These are phyloP conservation scores for Phytophthora pini DNA, from an alignment of 352 stramenopile genomes.

Conservation along the genomic window DNA sequence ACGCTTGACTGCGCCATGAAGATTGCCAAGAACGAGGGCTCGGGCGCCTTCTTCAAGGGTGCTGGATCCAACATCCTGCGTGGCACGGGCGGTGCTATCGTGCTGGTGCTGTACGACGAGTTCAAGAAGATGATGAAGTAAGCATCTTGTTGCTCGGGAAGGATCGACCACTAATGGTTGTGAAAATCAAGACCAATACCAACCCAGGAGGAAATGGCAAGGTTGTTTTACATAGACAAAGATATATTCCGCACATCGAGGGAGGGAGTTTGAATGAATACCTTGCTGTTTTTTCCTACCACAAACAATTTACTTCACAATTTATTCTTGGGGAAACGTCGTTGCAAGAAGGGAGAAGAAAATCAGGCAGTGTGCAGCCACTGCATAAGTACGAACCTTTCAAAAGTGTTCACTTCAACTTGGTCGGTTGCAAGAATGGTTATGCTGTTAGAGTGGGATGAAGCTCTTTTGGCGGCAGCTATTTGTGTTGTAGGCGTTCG, in stretches of 20 bases:
- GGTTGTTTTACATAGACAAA: slow-evolving; percentile 59
- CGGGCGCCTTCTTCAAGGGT: slow-evolving; percentile 98
- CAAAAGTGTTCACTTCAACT: slow-evolving; percentile 37
- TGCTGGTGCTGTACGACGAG: slow-evolving; percentile 99
- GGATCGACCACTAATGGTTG: slow-evolving; percentile 14
- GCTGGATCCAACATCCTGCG: slow-evolving; percentile 98
- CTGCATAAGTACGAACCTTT: slow-evolving; percentile 12
- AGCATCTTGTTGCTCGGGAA: slow-evolving; percentile 23
- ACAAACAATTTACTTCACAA: not conserved
- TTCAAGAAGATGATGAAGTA: slow-evolving; percentile 94
- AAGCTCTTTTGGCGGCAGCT: slow-evolving; percentile 1
- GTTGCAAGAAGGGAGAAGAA: not conserved
- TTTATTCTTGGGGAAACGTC: not conserved
- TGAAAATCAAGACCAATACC: slow-evolving; percentile 28
- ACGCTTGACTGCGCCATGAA: slow-evolving; percentile 97
- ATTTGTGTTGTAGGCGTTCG: slow-evolving; percentile 19
- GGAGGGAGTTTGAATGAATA: slow-evolving; percentile 46
- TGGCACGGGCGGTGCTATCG: slow-evolving; percentile 97
- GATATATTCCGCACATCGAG: slow-evolving; percentile 49
- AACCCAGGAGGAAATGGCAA: slow-evolving; percentile 39
- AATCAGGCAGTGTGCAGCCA: not conserved
- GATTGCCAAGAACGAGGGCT: slow-evolving; percentile 97
- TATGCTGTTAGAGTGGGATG: slow-evolving; percentile 13
- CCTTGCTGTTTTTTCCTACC: slow-evolving; percentile 39
- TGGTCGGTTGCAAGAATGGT: slow-evolving; percentile 21